A percentile compares a stretch with the other conserved stretches of the same genome.
These are phyloP conservation scores for Colletotrichum incanum DNA, from an alignment of 2,329 filamentous ascomycete genomes.

Conservation along the genomic window DNA sequence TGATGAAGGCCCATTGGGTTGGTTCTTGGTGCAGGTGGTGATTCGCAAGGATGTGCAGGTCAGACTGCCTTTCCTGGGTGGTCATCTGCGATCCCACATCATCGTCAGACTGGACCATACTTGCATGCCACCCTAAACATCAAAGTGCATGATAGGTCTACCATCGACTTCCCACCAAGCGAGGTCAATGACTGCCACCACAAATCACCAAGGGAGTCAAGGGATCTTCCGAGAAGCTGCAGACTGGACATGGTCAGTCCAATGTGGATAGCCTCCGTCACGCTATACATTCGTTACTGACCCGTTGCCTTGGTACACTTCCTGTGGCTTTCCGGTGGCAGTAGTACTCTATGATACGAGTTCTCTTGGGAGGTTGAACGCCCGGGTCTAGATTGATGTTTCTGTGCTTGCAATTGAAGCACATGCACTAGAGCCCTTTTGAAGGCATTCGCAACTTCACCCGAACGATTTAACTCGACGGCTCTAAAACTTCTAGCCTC, in stretches of 20 bases:
- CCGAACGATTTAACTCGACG: not conserved
- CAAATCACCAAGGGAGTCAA: not conserved
- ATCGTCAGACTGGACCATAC: not conserved
- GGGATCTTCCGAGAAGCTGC: constrained; percentile 30
- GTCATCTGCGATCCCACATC: constrained; percentile 36
- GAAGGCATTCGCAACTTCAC: not conserved
- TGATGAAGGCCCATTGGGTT: not conserved
- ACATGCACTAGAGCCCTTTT: not conserved
- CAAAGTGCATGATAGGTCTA: constrained; percentile 1
- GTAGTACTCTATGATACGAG: not conserved
- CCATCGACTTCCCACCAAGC: not conserved
- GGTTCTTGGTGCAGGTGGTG: not conserved
- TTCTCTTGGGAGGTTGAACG: not conserved
- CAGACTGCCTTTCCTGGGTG: constrained; percentile 20
- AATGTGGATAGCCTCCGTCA: not conserved
- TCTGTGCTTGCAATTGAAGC: not conserved
- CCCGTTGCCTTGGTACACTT: not conserved
- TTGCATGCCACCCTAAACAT: constrained; percentile 1
- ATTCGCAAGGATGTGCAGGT: constrained; percentile 14
- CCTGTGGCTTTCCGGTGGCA: not conserved
- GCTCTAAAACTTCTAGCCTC: constrained; percentile 6
- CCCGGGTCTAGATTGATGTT: not conserved
- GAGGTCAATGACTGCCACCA: constrained; percentile 13
- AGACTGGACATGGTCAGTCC: not conserved
- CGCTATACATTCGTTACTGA: not conserved